Evolutionary conservation across 1,139 yeast genomes (phyloP), one percentile per base, ranked within the genome.

Genomic region (Taphrina betulina): DNA sequence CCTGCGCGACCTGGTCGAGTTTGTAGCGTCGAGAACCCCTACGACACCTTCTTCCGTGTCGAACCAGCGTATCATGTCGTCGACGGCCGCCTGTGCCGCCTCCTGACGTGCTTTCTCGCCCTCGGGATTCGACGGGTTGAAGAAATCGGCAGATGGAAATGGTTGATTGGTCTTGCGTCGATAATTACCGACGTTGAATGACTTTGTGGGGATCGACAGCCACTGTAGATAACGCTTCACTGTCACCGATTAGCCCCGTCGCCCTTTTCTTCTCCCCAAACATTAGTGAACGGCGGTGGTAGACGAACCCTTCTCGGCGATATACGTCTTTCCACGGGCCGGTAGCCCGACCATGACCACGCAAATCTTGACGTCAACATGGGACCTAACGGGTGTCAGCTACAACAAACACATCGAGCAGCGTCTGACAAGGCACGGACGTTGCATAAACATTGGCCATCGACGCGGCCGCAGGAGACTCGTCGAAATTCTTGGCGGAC

Each of bases 21-120:
- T 85, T 5, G 94, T 84, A 28, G 92, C 97, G 71, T 92, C 98
- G 61, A 90, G 76, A 8, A 92, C 86, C 0, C 95, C 97, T 42
- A 92, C 97, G 37, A 83, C 85, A 3, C 95, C 95, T 3, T 38
- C 46, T 57, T 81, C 78, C 28, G 83, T 80, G 36, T 75, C 75
- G 66, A 87, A 88, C 97, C 97, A 92, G 44, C 77, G 72, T 78
- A 90, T 77, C 86, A 92, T 85, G 64, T 88, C 96, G n/a, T 72
- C 67, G 44, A 87, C 76, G 1, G 96, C 96, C 48, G 72, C 70
- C 48, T 79, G 76, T 29, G 88, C 85, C 0, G 96, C 94, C 62
- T 80, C 79, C 57, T 75, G 76, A 60, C 95, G 77, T 59, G 79
- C 75, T 58, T 76, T 72, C 66, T 77, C 73, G 12, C 89, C 92